These are phyloP conservation scores for Geotrichum bryndzae DNA, from an alignment of 1,139 yeast genomes.

Conservation along the genomic window DNA sequence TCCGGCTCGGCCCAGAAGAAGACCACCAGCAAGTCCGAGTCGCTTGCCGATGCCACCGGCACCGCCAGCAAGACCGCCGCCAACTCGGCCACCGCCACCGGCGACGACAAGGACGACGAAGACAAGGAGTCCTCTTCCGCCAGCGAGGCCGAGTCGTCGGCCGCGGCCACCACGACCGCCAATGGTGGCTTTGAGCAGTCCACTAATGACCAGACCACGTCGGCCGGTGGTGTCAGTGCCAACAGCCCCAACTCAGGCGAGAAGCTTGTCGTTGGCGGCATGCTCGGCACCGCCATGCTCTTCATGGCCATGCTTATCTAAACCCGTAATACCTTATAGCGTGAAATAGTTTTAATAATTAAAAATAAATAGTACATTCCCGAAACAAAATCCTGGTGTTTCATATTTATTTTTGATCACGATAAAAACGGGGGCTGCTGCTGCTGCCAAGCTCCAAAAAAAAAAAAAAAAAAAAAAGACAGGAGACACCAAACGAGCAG, in stretches of 20 bases:
- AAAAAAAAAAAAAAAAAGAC: too few species aligned
- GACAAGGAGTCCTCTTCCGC: background rate
- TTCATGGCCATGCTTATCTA: background rate
- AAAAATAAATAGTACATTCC: background rate
- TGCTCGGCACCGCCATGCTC: background rate
- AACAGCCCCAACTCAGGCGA: background rate
- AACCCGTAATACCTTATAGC: too few species aligned
- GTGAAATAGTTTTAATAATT: background rate
- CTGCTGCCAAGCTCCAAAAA: background rate
- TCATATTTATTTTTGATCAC: too few species aligned
- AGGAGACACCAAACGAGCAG: too few species aligned
- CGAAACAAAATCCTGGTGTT: background rate
- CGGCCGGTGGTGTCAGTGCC: background rate
- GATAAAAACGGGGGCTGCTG: too few species aligned
- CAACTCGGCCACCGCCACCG: background rate
- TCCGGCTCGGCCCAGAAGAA: background rate
- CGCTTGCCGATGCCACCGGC: background rate
- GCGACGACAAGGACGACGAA: background rate
- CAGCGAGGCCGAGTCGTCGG: too few species aligned
- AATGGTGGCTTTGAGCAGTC: slow-evolving; percentile 3
- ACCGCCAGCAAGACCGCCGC: background rate
- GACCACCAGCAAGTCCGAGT: background rate
- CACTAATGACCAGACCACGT: background rate
- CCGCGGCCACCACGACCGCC: background rate
- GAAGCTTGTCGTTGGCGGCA: background rate